A percentile compares a stretch with the other conserved stretches of the same genome.
These are phyloP conservation scores for Diaporthe sp. DNA, from an alignment of 2,329 filamentous ascomycete species.

Conservation along the genomic window DNA sequence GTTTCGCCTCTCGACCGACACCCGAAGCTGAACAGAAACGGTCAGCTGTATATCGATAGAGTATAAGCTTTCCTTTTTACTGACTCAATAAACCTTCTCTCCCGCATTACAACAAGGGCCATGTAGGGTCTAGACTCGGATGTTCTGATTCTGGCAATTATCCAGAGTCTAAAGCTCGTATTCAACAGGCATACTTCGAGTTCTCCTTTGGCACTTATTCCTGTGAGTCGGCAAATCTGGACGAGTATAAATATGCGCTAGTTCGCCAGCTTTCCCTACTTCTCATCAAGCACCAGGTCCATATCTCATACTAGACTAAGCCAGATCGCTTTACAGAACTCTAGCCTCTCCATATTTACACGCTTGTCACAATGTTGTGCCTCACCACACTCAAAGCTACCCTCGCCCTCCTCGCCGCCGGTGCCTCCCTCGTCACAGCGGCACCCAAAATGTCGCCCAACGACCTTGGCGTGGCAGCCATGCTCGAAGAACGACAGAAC, in stretches of 20 bases:
- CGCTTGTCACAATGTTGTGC: not conserved
- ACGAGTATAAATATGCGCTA: not conserved
- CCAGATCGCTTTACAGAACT: not conserved
- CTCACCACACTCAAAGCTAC: not conserved
- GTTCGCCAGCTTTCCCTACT: not conserved
- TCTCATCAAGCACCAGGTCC: not conserved
- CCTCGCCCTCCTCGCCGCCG: not conserved
- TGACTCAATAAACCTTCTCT: too few relatives aligned
- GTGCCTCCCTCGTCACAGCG: not conserved
- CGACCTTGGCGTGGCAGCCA: not conserved
- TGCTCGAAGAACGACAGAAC: not conserved
- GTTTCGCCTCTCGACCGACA: too few relatives aligned
- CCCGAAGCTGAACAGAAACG: too few relatives aligned
- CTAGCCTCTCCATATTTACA: not conserved
- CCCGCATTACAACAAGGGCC: too few relatives aligned
- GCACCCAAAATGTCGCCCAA: constrained; percentile 16
- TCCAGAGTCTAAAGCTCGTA: not conserved
- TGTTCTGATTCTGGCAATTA: not conserved
- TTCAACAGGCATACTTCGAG: not conserved
- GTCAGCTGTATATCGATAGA: too few relatives aligned
- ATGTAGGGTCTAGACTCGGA: not conserved
- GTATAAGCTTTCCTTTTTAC: too few relatives aligned
- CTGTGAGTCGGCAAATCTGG: not conserved
- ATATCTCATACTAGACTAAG: not conserved
- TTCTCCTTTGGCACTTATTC: not conserved